Conservation (phyloP, 176 grass and related monocot genomes). For the barley (Hordeum vulgare) region DNA sequence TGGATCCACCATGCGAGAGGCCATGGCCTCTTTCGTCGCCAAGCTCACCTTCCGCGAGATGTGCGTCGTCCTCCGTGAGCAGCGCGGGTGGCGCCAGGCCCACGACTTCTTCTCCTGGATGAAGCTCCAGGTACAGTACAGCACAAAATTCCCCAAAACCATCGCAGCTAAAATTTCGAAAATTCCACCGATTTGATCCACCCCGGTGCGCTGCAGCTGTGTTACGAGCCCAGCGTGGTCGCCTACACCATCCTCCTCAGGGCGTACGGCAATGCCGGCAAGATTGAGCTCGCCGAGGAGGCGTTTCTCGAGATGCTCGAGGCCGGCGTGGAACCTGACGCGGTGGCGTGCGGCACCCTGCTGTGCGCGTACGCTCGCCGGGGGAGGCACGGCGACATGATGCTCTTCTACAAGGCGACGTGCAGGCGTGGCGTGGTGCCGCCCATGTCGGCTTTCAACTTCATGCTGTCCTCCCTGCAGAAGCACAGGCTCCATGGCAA, state of each 20-base stretch:
- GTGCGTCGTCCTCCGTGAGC: slow-evolving; percentile 89
- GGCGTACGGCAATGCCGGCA: slow-evolving; percentile 59
- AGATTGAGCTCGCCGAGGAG: slow-evolving; percentile 74
- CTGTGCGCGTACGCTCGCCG: slow-evolving; percentile 84
- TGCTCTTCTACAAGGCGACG: slow-evolving; percentile 66
- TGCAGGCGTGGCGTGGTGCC: slow-evolving; percentile 51
- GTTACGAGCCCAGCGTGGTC: slow-evolving; percentile 81
- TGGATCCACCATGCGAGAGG: slow-evolving; percentile 45
- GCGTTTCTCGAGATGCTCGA: slow-evolving; percentile 95
- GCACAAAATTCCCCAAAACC: background rate
- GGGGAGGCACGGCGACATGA: slow-evolving; percentile 73
- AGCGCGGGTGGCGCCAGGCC: slow-evolving; percentile 74
- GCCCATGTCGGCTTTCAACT: slow-evolving; percentile 66
- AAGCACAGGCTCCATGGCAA: slow-evolving; percentile 76
- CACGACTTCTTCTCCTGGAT: slow-evolving; percentile 96
- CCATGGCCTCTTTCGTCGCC: slow-evolving; percentile 75
- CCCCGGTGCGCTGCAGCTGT: slow-evolving; percentile 38
- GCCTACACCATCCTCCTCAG: slow-evolving; percentile 84
- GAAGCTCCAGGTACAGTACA: slow-evolving; percentile 73
- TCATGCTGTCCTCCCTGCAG: slow-evolving; percentile 94
- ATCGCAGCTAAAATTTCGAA: no score
- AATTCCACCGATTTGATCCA: background rate
- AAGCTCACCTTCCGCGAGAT: slow-evolving; percentile 96
- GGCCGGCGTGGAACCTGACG: slow-evolving; percentile 67
- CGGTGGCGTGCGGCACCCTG: slow-evolving; percentile 85